Conservation (phyloP, 2,329 filamentous ascomycete species). For the Simplicillium sp. region DNA sequence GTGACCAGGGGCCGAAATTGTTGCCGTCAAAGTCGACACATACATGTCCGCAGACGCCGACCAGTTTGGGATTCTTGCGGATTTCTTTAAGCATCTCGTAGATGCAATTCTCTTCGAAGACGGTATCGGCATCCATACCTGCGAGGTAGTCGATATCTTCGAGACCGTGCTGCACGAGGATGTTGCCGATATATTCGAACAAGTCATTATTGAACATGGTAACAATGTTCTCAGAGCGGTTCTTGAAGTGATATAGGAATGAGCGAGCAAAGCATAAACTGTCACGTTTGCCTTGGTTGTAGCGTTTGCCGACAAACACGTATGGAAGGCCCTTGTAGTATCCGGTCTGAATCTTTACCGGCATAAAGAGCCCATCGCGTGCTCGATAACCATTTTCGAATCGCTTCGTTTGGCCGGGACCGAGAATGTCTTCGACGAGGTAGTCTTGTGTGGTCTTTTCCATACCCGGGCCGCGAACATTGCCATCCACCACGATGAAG, state of each 20-base stretch:
- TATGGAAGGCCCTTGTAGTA: constrained; percentile 35
- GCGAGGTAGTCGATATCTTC: constrained; percentile 30
- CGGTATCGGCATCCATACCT: constrained; percentile 39
- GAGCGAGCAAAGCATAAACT: constrained; percentile 39
- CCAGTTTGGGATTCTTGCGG: constrained; percentile 29
- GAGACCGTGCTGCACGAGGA: constrained; percentile 26
- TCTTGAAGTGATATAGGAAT: constrained; percentile 37
- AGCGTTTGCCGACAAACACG: constrained; percentile 36
- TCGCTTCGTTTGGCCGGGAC: constrained; percentile 18
- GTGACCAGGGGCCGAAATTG: constrained; percentile 32
- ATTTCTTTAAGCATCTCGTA: constrained; percentile 32
- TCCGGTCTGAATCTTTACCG: constrained; percentile 31
- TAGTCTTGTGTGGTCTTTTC: constrained; percentile 37
- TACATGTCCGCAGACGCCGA: constrained; percentile 39
- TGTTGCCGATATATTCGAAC: constrained; percentile 28
- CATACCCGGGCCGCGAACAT: constrained; percentile 35
- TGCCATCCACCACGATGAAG: constrained; percentile 38
- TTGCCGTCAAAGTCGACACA: constrained; percentile 33
- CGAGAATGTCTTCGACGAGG: constrained; percentile 35
- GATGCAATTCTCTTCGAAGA: constrained; percentile 34
- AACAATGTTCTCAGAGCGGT: constrained; percentile 27
- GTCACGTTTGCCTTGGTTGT: constrained; percentile 41
- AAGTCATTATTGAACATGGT: constrained; percentile 37
- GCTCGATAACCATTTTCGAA: constrained; percentile 35
- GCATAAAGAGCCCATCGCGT: constrained; percentile 35